Conservation (phyloP, 1,284 basidiomycete genomes). For the Earliella scabrosa region DNA sequence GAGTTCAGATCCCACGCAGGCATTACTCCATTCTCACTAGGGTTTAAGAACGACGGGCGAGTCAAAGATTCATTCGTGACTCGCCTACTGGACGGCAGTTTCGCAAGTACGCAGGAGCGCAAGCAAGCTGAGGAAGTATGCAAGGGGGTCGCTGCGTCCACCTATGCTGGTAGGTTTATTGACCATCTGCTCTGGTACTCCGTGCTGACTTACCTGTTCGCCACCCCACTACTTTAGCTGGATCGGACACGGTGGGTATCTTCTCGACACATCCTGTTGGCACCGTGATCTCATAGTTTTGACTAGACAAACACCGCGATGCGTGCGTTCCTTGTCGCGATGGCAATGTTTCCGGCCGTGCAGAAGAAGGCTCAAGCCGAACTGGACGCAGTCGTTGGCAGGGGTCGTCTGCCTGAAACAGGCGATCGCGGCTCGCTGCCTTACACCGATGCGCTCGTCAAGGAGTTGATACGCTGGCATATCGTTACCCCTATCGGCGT, state of each 20-base stretch:
- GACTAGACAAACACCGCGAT: conserved; percentile 6
- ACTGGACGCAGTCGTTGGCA: conserved; percentile 34
- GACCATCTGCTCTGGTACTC: no score
- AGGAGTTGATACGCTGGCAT: conserved; percentile 38
- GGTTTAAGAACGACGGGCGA: not conserved
- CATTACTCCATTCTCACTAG: not conserved
- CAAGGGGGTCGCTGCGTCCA: not conserved
- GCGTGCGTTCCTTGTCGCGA: conserved; percentile 30
- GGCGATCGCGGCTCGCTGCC: conserved; percentile 31
- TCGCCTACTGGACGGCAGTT: not conserved
- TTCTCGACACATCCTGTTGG: no score
- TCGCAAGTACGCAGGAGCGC: not conserved
- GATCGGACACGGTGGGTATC: no score
- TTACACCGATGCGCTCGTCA: conserved; percentile 35
- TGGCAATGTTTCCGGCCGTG: conserved; percentile 33
- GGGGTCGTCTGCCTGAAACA: conserved; percentile 33
- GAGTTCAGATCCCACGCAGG: not conserved
- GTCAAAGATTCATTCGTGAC: not conserved
- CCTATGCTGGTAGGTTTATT: no score
- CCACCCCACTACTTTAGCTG: no score
- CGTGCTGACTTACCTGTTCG: no score
- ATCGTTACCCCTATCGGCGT: conserved; percentile 19
- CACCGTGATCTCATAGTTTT: not conserved
- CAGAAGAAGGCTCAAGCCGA: conserved; percentile 36
- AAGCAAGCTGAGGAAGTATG: not conserved